Percentiles rank a stretch among this genome's conserved stretches.
Evolutionary conservation across 495 filamentous ascomycete species (phyloP).

Genomic region (Astrocystis sublimbata): DNA sequence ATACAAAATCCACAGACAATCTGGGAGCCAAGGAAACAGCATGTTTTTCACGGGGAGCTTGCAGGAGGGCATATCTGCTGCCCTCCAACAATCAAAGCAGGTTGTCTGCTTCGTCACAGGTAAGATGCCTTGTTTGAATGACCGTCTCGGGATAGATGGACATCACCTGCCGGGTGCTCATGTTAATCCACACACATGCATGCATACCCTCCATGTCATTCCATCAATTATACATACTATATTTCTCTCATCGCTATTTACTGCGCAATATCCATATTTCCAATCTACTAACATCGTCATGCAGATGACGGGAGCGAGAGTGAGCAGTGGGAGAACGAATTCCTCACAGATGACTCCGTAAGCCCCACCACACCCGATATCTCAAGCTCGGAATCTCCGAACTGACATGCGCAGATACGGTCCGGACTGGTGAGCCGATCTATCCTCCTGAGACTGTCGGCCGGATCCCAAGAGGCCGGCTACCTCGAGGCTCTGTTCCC

Average conservation of each 20-base stretch:
- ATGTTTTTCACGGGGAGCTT: conserved; percentile 83
- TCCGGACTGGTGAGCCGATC: conserved; percentile 56
- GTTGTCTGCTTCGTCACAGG: conserved; percentile 55
- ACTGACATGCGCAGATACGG: conserved; percentile 37
- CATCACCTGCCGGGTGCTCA: no score
- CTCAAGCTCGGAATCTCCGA: not conserved
- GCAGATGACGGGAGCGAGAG: conserved; percentile 66
- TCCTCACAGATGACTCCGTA: conserved; percentile 63
- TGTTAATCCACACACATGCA: not conserved
- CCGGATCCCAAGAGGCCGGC: conserved; percentile 74
- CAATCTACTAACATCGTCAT: conserved; percentile 8
- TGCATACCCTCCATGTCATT: not conserved
- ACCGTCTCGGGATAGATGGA: not conserved
- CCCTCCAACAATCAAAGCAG: conserved; percentile 60
- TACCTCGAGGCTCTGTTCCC: conserved; percentile 82
- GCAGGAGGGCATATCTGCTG: conserved; percentile 73
- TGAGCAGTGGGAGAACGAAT: conserved; percentile 73
- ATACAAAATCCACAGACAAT: not conserved
- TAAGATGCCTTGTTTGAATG: conserved; percentile 20
- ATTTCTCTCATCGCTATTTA: not conserved
- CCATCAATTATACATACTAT: no score
- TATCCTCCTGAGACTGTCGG: conserved; percentile 66
- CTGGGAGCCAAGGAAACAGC: not conserved
- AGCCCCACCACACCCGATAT: not conserved
- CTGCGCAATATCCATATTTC: not conserved